phyloP scores from a whole-genome alignment of 495 filamentous ascomycete genomes.

The Talaromyces thailandensis region DNA sequence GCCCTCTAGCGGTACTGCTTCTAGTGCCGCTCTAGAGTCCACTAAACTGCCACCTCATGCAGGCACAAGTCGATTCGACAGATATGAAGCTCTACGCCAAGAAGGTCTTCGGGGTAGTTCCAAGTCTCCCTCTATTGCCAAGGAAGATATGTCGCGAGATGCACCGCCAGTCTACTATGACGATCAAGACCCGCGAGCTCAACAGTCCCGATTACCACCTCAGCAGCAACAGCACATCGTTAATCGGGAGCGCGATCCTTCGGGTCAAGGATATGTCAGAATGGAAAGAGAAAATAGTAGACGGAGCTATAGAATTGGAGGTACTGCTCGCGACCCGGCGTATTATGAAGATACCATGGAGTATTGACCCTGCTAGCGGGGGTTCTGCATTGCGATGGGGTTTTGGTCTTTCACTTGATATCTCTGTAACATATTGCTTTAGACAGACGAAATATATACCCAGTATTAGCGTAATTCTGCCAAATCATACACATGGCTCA shows the following conservation, averaged over 20 bases:
- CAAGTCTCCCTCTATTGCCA: constrained; percentile 11
- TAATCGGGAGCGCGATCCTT: neutral
- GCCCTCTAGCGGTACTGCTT: neutral
- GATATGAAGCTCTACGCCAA: constrained; percentile 10
- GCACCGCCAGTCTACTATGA: constrained; percentile 10
- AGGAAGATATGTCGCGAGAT: constrained; percentile 6
- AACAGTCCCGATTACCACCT: constrained; percentile 6
- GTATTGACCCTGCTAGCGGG: neutral
- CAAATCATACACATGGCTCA: neutral
- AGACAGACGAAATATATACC: neutral
- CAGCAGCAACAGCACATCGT: neutral
- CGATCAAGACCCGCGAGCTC: constrained; percentile 6
- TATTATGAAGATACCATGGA: constrained; percentile 1
- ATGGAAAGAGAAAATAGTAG: constrained; percentile 1
- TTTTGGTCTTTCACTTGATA: neutral
- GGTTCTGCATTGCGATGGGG: neutral
- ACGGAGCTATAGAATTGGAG: neutral
- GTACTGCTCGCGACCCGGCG: neutral
- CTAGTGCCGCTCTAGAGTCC: neutral
- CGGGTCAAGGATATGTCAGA: constrained; percentile 4
- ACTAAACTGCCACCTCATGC: constrained; percentile 1
- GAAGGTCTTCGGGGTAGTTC: constrained; percentile 3
- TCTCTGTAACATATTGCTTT: neutral
- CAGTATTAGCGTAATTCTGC: neutral
- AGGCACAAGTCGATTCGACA: constrained; percentile 9